Evolutionary conservation across 306 rosid genomes (phyloP).

Genomic region (apple (Malus domestica)): DNA sequence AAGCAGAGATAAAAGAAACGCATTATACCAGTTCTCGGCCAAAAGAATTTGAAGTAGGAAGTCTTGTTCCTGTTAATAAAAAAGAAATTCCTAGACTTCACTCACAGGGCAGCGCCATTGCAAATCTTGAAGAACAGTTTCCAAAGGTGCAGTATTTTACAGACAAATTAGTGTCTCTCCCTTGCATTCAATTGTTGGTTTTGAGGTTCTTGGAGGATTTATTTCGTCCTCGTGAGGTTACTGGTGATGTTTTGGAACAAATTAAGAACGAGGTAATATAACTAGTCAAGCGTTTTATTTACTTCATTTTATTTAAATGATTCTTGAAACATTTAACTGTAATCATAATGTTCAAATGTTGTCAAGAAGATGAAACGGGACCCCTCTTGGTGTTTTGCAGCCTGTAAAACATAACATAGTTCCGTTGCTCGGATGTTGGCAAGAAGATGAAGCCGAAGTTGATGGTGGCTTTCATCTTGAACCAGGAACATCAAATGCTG

Average conservation of each 20-base stretch:
- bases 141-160: slow-evolving; percentile 82
- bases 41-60: slow-evolving; percentile 66
- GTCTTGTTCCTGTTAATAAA: slow-evolving; percentile 44
- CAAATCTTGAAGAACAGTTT: slow-evolving; percentile 84
- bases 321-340: neutral
- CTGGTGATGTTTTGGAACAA: slow-evolving; percentile 31
- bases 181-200: slow-evolving; percentile 36
- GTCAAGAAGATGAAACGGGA: slow-evolving; percentile 1
- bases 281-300: neutral
- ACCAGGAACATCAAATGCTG: neutral
- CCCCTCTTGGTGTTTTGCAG: slow-evolving; percentile 13
- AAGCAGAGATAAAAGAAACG: neutral
- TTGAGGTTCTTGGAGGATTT: slow-evolving; percentile 56
- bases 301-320: neutral
- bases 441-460: slow-evolving; percentile 19
- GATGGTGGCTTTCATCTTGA: slow-evolving; percentile 14
- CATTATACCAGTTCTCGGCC: slow-evolving; percentile 49
- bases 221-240: slow-evolving; percentile 12
- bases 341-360: neutral
- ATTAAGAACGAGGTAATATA: slow-evolving; percentile 36
- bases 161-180: slow-evolving; percentile 83
- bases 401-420: slow-evolving; percentile 9
- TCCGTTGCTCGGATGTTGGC: slow-evolving; percentile 6
- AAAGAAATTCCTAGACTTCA: slow-evolving; percentile 84
- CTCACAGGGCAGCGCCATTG: slow-evolving; percentile 85